Evolutionary conservation across 768 basidiomycete species (phyloP), one percentile per base, ranked within the genome.

Genomic region (Kwoniella dejecticola): DNA sequence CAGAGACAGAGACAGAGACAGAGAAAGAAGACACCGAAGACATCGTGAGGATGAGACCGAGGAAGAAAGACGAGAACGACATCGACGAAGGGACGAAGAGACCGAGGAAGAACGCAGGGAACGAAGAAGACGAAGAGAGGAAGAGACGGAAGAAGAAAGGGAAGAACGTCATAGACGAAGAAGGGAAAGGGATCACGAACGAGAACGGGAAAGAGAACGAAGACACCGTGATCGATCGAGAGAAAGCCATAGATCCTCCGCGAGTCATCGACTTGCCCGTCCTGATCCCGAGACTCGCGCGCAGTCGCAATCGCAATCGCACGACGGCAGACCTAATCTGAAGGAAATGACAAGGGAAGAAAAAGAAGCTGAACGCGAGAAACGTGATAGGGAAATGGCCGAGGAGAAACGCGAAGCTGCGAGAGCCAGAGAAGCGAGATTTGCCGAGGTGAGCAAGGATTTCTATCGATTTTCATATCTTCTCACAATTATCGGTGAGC

Each of bases 301-400:
- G n/a, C n/a, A n/a, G n/a, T n/a, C n/a, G n/a, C n/a, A n/a, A n/a
- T n/a, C n/a, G n/a, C n/a, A n/a, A n/a, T n/a, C n/a, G n/a, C n/a
- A 57, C 4, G 57, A 36, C 19, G 46, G 0, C 17, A 26, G 44
- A 17, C 55, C 62, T 2, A 57, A 66, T 6, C 52, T 68, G 40
- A 59, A 54, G 10, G 71, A 75, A 55, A 60, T 75, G 64, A 67
- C 67, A 3, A 41, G 73, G n/a, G 73, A 75, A 38, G 73, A 75
- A 54, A 70, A 69, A 52, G 69, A 75, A 48, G 64, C 65, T 21
- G 73, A 72, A 57, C 42, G 73, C 6, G 73, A 75, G 57, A 61
- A 45, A 49, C 48, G 73, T 54, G 73, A 75, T 50, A 63, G 73
- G 52, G 66, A 71, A 54, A 75, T 75, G 73, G 62, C 59, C 6